Percentiles rank a stretch among this genome's conserved stretches.
phyloP scores from a whole-genome alignment of 2,329 filamentous ascomycete species.

The Aspergillus ochraceus region DNA sequence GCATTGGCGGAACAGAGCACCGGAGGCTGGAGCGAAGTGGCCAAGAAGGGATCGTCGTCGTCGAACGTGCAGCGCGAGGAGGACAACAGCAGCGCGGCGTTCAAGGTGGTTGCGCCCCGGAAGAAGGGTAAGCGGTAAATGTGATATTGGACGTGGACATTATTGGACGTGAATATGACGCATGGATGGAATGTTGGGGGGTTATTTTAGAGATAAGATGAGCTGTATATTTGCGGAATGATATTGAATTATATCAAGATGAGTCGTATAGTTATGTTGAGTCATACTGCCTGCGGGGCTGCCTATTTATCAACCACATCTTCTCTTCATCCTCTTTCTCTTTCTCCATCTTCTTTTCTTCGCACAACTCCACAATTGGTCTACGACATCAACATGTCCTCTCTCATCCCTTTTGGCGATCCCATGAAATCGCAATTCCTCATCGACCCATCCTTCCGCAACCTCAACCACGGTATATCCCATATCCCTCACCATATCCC shows the following conservation, averaged over 20 bases:
- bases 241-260: not conserved
- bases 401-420: constrained; percentile 49
- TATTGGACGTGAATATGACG: not conserved
- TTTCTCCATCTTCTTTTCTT: no score
- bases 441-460: constrained; percentile 67
- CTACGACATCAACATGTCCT: not conserved
- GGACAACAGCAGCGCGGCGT: constrained; percentile 57
- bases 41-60: constrained; percentile 74
- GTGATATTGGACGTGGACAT: not conserved
- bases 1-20: constrained; percentile 54
- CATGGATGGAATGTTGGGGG: not conserved
- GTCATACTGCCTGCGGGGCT: not conserved
- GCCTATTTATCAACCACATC: no score
- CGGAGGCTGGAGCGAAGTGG: constrained; percentile 93
- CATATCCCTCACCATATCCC: constrained; percentile 19
- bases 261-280: not conserved
- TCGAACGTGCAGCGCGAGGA: constrained; percentile 50
- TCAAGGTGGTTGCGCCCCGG: constrained; percentile 87
- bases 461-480: constrained; percentile 74
- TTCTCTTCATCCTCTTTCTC: no score
- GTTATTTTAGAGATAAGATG: not conserved
- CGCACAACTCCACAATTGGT: no score
- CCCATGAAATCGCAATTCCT: constrained; percentile 65
- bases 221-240: not conserved
- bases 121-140: constrained; percentile 78